These are phyloP conservation scores for Rhizopus sp. DNA, from an alignment of 371 early-diverging fungal species.

Conservation along the genomic window DNA sequence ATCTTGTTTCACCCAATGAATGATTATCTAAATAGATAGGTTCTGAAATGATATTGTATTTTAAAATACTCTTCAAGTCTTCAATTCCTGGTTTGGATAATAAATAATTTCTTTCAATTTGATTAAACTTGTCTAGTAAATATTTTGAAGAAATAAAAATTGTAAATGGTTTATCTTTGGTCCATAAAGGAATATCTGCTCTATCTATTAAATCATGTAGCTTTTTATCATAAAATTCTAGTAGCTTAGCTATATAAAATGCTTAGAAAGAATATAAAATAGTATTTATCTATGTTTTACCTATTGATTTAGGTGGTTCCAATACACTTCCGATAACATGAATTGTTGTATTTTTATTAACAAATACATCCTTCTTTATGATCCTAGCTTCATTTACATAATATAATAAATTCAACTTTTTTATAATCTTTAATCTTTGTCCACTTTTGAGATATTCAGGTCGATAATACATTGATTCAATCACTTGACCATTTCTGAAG, in stretches of 20 bases:
- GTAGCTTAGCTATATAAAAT: constrained; percentile 31
- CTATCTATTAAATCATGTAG: constrained; percentile 34
- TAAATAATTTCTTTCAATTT: constrained; percentile 42
- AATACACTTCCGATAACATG: constrained; percentile 26
- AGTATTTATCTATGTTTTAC: constrained; percentile 12
- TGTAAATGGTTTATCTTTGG: constrained; percentile 45
- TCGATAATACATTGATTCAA: constrained; percentile 45
- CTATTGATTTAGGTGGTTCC: constrained; percentile 18
- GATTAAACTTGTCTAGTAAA: constrained; percentile 37
- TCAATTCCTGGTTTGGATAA: constrained; percentile 34
- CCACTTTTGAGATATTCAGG: constrained; percentile 41
- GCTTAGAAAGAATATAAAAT: neutral
- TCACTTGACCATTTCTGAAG: constrained; percentile 39
- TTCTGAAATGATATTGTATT: constrained; percentile 42
- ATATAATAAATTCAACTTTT: constrained; percentile 24
- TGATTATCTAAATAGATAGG: constrained; percentile 35
- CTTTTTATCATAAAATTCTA: constrained; percentile 26
- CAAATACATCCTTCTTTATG: constrained; percentile 34
- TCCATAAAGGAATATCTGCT: constrained; percentile 13
- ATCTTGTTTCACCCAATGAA: constrained; percentile 22
- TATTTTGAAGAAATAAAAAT: constrained; percentile 39
- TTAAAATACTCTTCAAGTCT: constrained; percentile 36
- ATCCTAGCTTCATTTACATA: constrained; percentile 20
- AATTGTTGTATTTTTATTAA: constrained; percentile 26
- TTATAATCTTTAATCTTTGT: constrained; percentile 41